Evolutionary conservation across 2,329 filamentous ascomycete species (phyloP).

Genomic region (Macrophomina phaseolina): DNA sequence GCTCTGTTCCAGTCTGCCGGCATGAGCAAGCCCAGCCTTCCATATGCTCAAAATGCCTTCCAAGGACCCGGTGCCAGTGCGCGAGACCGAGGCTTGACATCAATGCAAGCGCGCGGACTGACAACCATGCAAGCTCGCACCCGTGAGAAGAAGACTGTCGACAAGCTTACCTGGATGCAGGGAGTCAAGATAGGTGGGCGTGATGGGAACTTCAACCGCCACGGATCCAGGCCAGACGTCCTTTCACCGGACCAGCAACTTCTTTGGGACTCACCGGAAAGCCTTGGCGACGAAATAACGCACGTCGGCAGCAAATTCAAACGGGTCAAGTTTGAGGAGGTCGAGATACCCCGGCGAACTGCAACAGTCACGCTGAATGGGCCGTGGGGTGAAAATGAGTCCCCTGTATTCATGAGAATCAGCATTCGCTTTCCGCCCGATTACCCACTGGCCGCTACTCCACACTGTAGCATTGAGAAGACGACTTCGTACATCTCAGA

Average conservation of each 20-base stretch:
- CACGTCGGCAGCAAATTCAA: constrained; percentile 66
- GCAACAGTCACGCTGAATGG: constrained; percentile 64
- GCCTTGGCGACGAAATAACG: constrained; percentile 65
- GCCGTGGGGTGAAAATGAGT: constrained; percentile 62
- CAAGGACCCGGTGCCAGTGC: constrained; percentile 36
- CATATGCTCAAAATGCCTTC: constrained; percentile 30
- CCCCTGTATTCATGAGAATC: constrained; percentile 61
- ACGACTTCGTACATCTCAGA: constrained; percentile 60
- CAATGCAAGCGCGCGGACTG: constrained; percentile 56
- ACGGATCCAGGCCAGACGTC: constrained; percentile 32
- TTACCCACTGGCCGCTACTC: constrained; percentile 58
- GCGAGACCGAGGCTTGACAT: constrained; percentile 41
- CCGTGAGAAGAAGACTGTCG: constrained; percentile 56
- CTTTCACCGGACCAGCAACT: constrained; percentile 27
- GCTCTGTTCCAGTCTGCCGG: constrained; percentile 31
- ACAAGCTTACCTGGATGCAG: constrained; percentile 69
- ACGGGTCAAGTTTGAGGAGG: constrained; percentile 64
- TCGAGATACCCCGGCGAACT: constrained; percentile 60
- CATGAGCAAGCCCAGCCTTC: constrained; percentile 32
- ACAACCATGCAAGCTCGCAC: constrained; percentile 56
- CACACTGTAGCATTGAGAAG: constrained; percentile 61
- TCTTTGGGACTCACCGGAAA: constrained; percentile 51
- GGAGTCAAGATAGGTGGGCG: constrained; percentile 65
- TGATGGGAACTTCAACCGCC: constrained; percentile 31
- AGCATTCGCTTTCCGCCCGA: constrained; percentile 63